Percentiles rank a stretch among this genome's conserved stretches.
Conservation (phyloP, 345 rosid species). For the Rubroshorea leprosula region DNA sequence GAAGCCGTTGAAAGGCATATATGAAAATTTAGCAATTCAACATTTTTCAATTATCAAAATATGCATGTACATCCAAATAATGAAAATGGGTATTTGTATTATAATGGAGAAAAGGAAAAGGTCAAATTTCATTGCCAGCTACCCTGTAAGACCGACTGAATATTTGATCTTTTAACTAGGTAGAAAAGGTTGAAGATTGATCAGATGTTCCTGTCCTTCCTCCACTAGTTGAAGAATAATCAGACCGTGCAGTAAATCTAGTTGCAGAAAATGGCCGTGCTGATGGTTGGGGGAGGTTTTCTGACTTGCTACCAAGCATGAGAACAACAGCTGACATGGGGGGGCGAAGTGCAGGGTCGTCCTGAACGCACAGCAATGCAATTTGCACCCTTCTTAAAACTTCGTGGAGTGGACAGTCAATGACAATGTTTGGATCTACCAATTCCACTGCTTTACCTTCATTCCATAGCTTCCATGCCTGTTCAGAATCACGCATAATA, state of each 20-base stretch:
- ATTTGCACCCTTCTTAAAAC: constrained; percentile 38
- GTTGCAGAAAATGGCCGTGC: constrained; percentile 22
- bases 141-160: too few relatives aligned
- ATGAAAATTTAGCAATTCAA: too few relatives aligned
- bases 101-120: too few relatives aligned
- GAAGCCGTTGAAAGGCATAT: too few relatives aligned
- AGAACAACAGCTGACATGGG: constrained; percentile 37
- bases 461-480: constrained; percentile 46
- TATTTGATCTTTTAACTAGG: too few relatives aligned
- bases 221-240: constrained; percentile 20
- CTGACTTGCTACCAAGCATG: constrained; percentile 43
- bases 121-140: too few relatives aligned
- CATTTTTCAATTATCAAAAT: too few relatives aligned
- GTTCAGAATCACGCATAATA: constrained; percentile 3
- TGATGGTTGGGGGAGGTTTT: constrained; percentile 29
- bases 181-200: constrained; percentile 23
- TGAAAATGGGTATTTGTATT: too few relatives aligned
- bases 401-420: constrained; percentile 16
- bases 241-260: constrained; percentile 20
- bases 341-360: constrained; percentile 38
- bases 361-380: constrained; percentile 42
- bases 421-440: constrained; percentile 26
- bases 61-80: too few relatives aligned
- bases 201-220: constrained; percentile 23
- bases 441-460: constrained; percentile 32